Evolutionary conservation across 2,329 filamentous ascomycete species (phyloP).

Genomic region (Didymella pinodella): DNA sequence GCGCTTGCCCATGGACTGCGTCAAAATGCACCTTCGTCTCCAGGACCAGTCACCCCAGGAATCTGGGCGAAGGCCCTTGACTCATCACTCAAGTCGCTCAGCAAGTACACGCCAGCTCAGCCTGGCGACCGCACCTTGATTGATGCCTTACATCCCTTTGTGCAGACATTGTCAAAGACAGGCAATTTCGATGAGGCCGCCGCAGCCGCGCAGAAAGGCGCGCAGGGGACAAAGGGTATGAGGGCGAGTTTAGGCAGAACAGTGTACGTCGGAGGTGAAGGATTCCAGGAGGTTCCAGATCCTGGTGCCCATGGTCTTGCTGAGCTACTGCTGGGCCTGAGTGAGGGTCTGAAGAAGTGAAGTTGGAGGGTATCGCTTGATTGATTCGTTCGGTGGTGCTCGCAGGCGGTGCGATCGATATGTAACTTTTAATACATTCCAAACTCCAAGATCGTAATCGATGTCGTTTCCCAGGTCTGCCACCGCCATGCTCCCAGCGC

Average conservation of each 20-base stretch:
- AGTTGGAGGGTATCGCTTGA: constrained; percentile 39
- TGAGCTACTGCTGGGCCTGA: constrained; percentile 81
- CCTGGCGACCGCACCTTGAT: constrained; percentile 90
- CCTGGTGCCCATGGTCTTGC: constrained; percentile 81
- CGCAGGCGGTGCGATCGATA: constrained; percentile 38
- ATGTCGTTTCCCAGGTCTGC: constrained; percentile 23
- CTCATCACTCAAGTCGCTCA: constrained; percentile 69
- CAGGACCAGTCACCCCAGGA: constrained; percentile 56
- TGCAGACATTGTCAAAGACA: constrained; percentile 71
- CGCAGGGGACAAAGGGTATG: constrained; percentile 90
- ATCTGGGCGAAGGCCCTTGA: constrained; percentile 74
- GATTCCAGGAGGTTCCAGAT: constrained; percentile 76
- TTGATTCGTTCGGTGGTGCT: constrained; percentile 38
- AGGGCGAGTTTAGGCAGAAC: constrained; percentile 83
- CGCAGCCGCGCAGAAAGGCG: constrained; percentile 75
- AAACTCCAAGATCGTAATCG: constrained; percentile 35
- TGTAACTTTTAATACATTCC: constrained; percentile 45
- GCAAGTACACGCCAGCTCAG: constrained; percentile 86
- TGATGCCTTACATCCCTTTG: constrained; percentile 89
- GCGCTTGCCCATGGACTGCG: constrained; percentile 75
- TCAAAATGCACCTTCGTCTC: constrained; percentile 59
- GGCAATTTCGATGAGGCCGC: constrained; percentile 76
- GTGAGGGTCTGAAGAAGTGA: constrained; percentile 59
- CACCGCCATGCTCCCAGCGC: constrained; percentile 20
- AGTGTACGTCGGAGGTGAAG: constrained; percentile 79